Percentiles rank a stretch among this genome's conserved stretches.
phyloP scores from a whole-genome alignment of 1,139 yeast genomes.

The Taphrina pruni region DNA sequence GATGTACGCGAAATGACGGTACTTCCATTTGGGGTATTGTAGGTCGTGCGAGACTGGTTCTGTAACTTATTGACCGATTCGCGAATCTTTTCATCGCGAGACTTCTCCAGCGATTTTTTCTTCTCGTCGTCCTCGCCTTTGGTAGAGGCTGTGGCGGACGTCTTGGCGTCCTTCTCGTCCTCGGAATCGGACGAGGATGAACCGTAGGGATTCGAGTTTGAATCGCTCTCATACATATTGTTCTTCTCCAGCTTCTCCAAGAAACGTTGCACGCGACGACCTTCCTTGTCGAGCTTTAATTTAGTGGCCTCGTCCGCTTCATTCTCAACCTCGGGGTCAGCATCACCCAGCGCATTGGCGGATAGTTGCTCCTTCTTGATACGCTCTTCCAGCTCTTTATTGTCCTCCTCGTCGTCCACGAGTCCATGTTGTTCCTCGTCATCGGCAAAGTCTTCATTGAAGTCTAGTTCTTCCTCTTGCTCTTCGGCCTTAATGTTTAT shows the following conservation, averaged over 20 bases:
- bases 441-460: constrained; percentile 95
- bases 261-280: constrained; percentile 81
- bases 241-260: constrained; percentile 84
- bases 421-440: constrained; percentile 98
- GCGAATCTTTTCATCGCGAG: constrained; percentile 36
- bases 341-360: constrained; percentile 75
- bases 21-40: constrained; percentile 34
- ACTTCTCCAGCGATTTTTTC: constrained; percentile 31
- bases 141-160: constrained; percentile 28
- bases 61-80: constrained; percentile 36
- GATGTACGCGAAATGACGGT: constrained; percentile 33
- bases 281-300: constrained; percentile 87
- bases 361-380: constrained; percentile 88
- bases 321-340: constrained; percentile 62
- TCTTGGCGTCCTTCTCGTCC: constrained; percentile 40
- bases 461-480: constrained; percentile 87
- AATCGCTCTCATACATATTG: constrained; percentile 89
- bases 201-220: constrained; percentile 61
- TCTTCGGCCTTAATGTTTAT: constrained; percentile 29
- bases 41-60: constrained; percentile 33
- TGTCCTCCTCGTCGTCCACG: constrained; percentile 96
- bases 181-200: constrained; percentile 42
- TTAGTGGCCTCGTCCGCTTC: constrained; percentile 64
- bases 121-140: constrained; percentile 40
- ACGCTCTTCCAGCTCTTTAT: constrained; percentile 83